Evolutionary conservation across 176 grass and related monocot species (phyloP).

Genomic region (Puya raimondii): DNA sequence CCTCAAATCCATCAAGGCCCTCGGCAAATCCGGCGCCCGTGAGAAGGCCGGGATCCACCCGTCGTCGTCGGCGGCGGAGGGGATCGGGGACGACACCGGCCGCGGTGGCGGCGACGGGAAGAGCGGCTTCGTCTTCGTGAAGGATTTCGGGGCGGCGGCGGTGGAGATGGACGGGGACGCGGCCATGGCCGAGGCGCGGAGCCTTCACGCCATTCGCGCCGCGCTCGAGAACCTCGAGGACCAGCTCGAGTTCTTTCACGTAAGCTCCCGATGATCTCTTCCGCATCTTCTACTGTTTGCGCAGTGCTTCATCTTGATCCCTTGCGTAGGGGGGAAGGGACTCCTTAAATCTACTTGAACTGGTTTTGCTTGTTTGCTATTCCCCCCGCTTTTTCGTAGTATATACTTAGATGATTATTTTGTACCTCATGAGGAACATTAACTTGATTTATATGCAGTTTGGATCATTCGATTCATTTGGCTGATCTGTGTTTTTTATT

Average conservation of each 20-base stretch:
- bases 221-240: constrained; percentile 88
- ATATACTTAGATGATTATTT: no score
- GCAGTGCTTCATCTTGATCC: constrained; percentile 4
- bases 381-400: no score
- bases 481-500: neutral
- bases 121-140: constrained; percentile 52
- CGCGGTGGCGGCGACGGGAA: constrained; percentile 8
- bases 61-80: constrained; percentile 35
- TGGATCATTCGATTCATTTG: neutral
- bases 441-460: no score
- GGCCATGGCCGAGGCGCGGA: constrained; percentile 60
- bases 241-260: constrained; percentile 82
- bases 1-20: constrained; percentile 39
- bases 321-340: neutral
- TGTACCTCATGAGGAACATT: no score
- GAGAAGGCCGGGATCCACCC: neutral
- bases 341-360: constrained; percentile 16
- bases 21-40: neutral
- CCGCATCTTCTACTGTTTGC: no score
- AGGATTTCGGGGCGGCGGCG: constrained; percentile 16
- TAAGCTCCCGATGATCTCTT: constrained; percentile 27
- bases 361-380: neutral
- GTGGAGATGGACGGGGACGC: constrained; percentile 13
- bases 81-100: constrained; percentile 22
- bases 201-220: constrained; percentile 72